These are phyloP conservation scores for Phytophthora boehmeriae DNA, from an alignment of 352 stramenopile genomes.

Conservation along the genomic window DNA sequence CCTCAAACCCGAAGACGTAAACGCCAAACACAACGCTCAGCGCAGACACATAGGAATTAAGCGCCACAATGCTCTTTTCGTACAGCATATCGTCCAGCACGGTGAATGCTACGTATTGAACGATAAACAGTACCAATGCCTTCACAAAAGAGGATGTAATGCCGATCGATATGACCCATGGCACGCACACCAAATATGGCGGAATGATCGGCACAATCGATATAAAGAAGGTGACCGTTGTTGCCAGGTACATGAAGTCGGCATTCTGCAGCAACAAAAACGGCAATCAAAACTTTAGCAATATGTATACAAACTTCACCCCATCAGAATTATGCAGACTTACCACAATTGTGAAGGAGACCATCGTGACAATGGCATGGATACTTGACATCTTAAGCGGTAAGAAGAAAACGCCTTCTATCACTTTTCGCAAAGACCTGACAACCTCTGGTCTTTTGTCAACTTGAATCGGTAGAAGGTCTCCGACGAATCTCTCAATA, in stretches of 20 bases:
- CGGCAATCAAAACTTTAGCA: background rate
- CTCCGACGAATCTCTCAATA: slow-evolving; percentile 82
- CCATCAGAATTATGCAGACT: slow-evolving; percentile 21
- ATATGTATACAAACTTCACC: background rate
- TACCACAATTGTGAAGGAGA: slow-evolving; percentile 87
- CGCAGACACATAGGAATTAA: slow-evolving; percentile 88
- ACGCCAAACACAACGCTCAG: slow-evolving; percentile 88
- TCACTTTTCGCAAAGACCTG: slow-evolving; percentile 73
- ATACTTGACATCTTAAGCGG: slow-evolving; percentile 90
- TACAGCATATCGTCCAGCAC: slow-evolving; percentile 90
- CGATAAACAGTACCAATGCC: slow-evolving; percentile 74
- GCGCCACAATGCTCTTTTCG: slow-evolving; percentile 84
- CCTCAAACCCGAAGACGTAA: slow-evolving; percentile 89
- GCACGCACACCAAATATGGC: slow-evolving; percentile 84
- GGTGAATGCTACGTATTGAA: slow-evolving; percentile 87
- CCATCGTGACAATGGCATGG: slow-evolving; percentile 86
- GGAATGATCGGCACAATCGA: slow-evolving; percentile 90
- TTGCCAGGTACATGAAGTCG: slow-evolving; percentile 88
- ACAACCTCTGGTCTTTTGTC: slow-evolving; percentile 76
- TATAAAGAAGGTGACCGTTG: slow-evolving; percentile 88
- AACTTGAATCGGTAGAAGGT: slow-evolving; percentile 78
- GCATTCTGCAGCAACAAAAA: slow-evolving; percentile 54
- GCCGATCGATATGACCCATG: slow-evolving; percentile 82
- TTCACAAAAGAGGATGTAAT: slow-evolving; percentile 84
- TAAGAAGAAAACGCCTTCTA: slow-evolving; percentile 88